phyloP scores from a whole-genome alignment of 164 flowering plant genomes.

The Liquidambar formosana region DNA sequence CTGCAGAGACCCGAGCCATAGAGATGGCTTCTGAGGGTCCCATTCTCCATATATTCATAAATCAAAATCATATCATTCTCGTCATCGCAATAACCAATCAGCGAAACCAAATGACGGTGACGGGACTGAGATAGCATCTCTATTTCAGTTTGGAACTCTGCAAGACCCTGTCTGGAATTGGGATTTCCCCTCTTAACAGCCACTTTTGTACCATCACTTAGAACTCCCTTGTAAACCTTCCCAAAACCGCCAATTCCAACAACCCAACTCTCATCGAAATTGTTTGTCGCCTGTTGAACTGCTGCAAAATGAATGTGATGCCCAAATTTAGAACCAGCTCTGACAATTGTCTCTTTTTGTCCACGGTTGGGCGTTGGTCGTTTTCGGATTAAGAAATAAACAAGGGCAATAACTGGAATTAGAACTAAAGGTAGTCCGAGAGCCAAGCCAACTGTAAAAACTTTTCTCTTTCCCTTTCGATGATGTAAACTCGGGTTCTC shows the following conservation, averaged over 20 bases:
- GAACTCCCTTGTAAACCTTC: constrained; percentile 71
- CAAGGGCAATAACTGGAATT: too few relatives aligned
- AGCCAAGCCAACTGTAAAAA: too few relatives aligned
- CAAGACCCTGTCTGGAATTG: constrained; percentile 73
- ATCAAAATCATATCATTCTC: constrained; percentile 77
- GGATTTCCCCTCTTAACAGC: constrained; percentile 86
- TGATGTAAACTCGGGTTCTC: too few relatives aligned
- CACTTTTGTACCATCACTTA: constrained; percentile 66
- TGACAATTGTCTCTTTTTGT: too few relatives aligned
- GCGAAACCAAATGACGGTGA: constrained; percentile 78
- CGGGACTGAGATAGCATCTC: constrained; percentile 86
- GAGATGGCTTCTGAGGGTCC: constrained; percentile 77
- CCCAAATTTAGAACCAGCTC: constrained; percentile 39
- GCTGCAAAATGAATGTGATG: constrained; percentile 61
- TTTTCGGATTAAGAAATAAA: too few relatives aligned
- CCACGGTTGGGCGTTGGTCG: too few relatives aligned
- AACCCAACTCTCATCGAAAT: constrained; percentile 74
- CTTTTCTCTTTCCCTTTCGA: too few relatives aligned
- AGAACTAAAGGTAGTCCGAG: too few relatives aligned
- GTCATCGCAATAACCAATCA: constrained; percentile 87
- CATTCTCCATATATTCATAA: constrained; percentile 88
- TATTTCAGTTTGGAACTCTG: constrained; percentile 78
- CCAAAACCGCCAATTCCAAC: constrained; percentile 92
- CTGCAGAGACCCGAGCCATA: constrained; percentile 57
- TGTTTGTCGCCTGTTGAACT: constrained; percentile 72